Conservation (phyloP, 495 filamentous ascomycete species). For the Thermothielavioides terrestris region DNA sequence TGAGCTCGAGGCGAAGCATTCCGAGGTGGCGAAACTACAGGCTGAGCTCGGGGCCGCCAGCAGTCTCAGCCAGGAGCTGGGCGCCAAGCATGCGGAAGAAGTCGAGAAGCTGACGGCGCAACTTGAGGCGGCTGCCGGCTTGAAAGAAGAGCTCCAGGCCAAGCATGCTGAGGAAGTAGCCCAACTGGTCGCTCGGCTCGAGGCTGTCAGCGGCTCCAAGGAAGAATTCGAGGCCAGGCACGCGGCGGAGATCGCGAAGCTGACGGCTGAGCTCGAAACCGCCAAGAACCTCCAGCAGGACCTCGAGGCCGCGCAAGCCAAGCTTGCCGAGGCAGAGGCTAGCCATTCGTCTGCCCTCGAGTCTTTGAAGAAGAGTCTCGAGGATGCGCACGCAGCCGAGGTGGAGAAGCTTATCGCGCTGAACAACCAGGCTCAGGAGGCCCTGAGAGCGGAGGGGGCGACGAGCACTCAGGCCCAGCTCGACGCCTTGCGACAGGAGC, state of each 20-base stretch:
- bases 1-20: conserved; percentile 27
- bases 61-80: conserved; percentile 24
- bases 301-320: conserved; percentile 29
- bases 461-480: conserved; percentile 25
- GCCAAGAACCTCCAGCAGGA: conserved; percentile 26
- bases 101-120: conserved; percentile 26
- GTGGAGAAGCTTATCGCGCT: conserved; percentile 39
- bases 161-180: conserved; percentile 25
- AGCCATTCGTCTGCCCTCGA: conserved; percentile 32
- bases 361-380: conserved; percentile 34
- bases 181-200: conserved; percentile 18
- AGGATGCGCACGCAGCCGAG: conserved; percentile 39
- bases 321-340: conserved; percentile 33
- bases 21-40: conserved; percentile 10
- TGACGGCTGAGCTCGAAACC: conserved; percentile 32
- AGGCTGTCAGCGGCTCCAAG: conserved; percentile 19
- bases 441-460: conserved; percentile 27
- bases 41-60: conserved; percentile 23
- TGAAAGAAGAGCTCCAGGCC: conserved; percentile 20
- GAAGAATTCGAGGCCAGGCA: conserved; percentile 24
- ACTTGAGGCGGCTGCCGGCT: conserved; percentile 25
- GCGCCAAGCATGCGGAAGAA: conserved; percentile 21
- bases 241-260: conserved; percentile 22
- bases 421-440: conserved; percentile 37
- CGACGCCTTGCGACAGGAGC: conserved; percentile 33